Evolutionary conservation across 2,329 filamentous ascomycete species (phyloP).

Genomic region (Emmonsiellopsis sp.): DNA sequence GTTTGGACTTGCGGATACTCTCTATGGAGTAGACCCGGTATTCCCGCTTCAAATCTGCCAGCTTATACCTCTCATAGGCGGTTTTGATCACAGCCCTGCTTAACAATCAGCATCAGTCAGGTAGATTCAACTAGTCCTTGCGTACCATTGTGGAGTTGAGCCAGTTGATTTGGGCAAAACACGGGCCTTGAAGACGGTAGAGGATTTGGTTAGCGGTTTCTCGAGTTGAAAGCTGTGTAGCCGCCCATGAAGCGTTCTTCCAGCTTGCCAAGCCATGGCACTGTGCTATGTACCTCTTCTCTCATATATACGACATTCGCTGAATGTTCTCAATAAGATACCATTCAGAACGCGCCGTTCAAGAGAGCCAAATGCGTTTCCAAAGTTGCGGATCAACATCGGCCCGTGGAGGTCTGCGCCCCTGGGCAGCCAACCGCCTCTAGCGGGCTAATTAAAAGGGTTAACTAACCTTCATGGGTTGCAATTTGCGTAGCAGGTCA

Average conservation of each 20-base stretch:
- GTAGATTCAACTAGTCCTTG: neutral
- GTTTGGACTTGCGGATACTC: neutral
- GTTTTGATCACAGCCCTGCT: slow-evolving; percentile 7
- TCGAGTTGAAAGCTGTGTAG: slow-evolving; percentile 6
- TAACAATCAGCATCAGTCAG: slow-evolving; percentile 3
- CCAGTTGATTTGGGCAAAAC: slow-evolving; percentile 4
- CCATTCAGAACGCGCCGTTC: neutral
- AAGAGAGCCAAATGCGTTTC: neutral
- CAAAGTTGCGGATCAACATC: neutral
- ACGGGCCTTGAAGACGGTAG: slow-evolving; percentile 6
- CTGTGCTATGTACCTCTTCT: neutral
- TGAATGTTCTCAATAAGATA: neutral
- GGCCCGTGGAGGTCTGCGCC: neutral
- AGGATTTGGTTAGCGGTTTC: slow-evolving; percentile 6
- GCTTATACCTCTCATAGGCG: slow-evolving; percentile 3
- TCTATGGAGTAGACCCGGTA: neutral
- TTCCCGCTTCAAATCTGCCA: slow-evolving; percentile 4
- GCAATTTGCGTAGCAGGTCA: too few species aligned
- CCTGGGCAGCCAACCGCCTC: too few species aligned
- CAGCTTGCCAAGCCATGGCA: slow-evolving; percentile 3
- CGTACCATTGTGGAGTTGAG: slow-evolving; percentile 5
- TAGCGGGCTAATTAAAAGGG: too few species aligned
- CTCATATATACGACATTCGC: neutral
- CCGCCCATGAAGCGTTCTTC: slow-evolving; percentile 5
- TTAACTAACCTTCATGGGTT: too few species aligned